Conservation (phyloP, 495 filamentous ascomycete genomes). For the Endocarpon pusillum region DNA sequence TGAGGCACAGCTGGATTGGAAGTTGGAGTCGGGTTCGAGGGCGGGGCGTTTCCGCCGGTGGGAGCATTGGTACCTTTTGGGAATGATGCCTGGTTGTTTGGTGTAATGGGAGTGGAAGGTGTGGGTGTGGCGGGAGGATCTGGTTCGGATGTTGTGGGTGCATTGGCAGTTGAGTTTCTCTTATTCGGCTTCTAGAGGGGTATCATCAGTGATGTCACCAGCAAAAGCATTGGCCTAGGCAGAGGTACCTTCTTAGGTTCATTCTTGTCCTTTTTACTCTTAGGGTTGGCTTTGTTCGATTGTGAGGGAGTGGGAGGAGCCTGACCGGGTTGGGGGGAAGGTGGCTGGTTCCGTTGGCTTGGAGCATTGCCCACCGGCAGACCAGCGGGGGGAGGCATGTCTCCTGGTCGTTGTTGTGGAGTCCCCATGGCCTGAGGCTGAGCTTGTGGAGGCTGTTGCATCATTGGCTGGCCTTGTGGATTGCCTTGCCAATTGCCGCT, state of each 20-base stretch:
- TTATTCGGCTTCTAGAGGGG: constrained; percentile 40
- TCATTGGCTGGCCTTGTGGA: constrained; percentile 48
- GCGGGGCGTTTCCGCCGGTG: constrained; percentile 29
- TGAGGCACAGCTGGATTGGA: constrained; percentile 20
- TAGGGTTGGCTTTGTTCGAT: constrained; percentile 59
- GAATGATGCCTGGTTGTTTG: constrained; percentile 51
- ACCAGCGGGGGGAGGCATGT: constrained; percentile 83
- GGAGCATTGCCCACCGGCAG: constrained; percentile 44
- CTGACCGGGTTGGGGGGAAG: constrained; percentile 58
- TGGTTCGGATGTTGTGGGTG: constrained; percentile 47
- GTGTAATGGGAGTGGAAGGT: constrained; percentile 72
- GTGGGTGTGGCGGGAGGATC: constrained; percentile 61
- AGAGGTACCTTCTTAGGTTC: constrained; percentile 58
- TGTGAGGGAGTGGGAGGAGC: constrained; percentile 79
- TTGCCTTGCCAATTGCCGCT: constrained; percentile 39
- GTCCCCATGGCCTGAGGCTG: constrained; percentile 52
- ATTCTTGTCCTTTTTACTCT: constrained; percentile 62
- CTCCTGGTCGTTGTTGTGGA: constrained; percentile 46
- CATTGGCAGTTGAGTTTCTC: constrained; percentile 49
- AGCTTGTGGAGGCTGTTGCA: constrained; percentile 34
- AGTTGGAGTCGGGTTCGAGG: constrained; percentile 23
- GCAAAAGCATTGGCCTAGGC: no score
- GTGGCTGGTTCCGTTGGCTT: constrained; percentile 46
- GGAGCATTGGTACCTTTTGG: constrained; percentile 33
- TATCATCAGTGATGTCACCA: no score